Percentiles rank a stretch among this genome's conserved stretches.
Evolutionary conservation across 139 green algal species (phyloP).

Genomic region (Closterium sp.): DNA sequence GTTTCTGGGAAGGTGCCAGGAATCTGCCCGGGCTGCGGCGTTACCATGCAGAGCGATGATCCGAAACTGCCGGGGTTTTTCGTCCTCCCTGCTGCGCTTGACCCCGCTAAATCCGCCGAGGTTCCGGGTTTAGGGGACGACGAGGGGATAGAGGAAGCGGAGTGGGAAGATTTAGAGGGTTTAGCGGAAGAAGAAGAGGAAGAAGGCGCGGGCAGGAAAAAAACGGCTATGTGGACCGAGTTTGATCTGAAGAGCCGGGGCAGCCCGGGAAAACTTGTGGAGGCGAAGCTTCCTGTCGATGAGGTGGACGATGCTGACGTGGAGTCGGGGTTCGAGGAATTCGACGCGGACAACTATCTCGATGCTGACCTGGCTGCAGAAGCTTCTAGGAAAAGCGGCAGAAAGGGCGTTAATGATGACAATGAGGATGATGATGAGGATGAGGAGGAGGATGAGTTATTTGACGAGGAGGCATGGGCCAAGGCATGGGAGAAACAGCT

Average conservation of each 20-base stretch:
- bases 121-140: not conserved
- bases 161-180: conserved; percentile 35
- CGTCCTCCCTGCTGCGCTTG: not conserved
- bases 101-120: not conserved
- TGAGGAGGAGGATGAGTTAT: not conserved
- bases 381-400: not conserved
- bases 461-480: not conserved
- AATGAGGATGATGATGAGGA: not conserved
- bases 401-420: not conserved
- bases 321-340: not conserved
- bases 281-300: not conserved
- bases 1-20: not conserved
- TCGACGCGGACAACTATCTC: not conserved
- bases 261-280: not conserved
- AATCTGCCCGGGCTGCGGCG: conserved; percentile 56
- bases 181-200: conserved; percentile 32
- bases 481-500: not conserved
- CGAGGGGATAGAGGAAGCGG: not conserved
- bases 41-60: conserved; percentile 51
- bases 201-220: not conserved
- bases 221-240: not conserved
- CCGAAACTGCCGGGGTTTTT: conserved; percentile 48
- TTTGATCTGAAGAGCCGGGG: not conserved
- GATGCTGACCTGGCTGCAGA: not conserved
- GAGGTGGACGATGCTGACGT: not conserved